Base-by-base conservation (phyloP, 2,329 filamentous ascomycete genomes). In the Aureobasidium sp. region DNA sequence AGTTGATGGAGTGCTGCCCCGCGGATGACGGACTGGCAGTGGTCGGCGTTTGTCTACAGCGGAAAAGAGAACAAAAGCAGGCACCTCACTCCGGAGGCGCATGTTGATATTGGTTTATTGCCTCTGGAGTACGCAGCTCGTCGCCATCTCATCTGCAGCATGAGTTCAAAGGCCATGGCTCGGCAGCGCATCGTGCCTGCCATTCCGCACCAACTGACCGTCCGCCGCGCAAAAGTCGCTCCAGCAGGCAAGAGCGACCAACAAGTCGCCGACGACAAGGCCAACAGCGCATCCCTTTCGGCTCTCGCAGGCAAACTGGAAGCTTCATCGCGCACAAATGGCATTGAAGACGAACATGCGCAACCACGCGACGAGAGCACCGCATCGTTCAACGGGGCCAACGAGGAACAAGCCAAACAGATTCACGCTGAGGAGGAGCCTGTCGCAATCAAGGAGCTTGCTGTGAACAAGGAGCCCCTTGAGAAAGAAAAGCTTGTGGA, bases 171-270 rank as follows among this genome's bases (percentile, higher is more conserved):
- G 60, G 17, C 39, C 15, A n/a, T 41, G 41, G 15, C 41, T 41
- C 31, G 51, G 41, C 41, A 49, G 48, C 60, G 60, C 60, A 62
- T 62, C 49, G 60, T 62, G 49, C 60, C 60, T 55, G 60, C 49
- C 41, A 62, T 62, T 34, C 60, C 60, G 14, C 60, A 53, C 25
- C 60, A 56, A 49, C 51, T 62, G 12, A 37, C 42, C n/a, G 7
- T 47, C 48, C 60, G 60, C 42, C 60, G 42, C 60, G 60, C 49
- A 55, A 56, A 53, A 53, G 49, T 53, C 42, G 48, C 27, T 22
- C 36, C 42, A 22, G 36, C 36, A 31, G 47, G 39, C 37, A 61
- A 61, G 59, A 52, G n/a, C 47, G 39, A 61, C 55, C 55, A 48
- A 39, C 55, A 58, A 29, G 3, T 20, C 22, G 39, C 42, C 42